Evolutionary conservation across 1,284 basidiomycete species (phyloP).

Genomic region (Fomitopsis palustris): DNA sequence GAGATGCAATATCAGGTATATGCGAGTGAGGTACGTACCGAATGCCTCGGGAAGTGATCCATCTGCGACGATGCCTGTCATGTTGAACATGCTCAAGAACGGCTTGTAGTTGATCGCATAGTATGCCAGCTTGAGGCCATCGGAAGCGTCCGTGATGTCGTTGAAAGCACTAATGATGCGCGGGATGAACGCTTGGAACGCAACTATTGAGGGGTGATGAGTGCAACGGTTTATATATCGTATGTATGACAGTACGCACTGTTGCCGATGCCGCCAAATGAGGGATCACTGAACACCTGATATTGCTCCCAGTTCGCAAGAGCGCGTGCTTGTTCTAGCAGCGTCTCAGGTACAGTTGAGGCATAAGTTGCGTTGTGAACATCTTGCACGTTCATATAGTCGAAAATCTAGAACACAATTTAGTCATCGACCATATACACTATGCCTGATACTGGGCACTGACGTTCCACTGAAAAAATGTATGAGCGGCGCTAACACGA

Average conservation of each 20-base stretch:
- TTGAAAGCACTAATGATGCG: conserved; percentile 40
- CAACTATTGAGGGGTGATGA: conserved; percentile 29
- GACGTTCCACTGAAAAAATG: conserved; percentile 32
- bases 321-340: conserved; percentile 36
- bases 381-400: conserved; percentile 49
- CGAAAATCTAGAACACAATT: conserved; percentile 37
- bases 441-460: neutral
- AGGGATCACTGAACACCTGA: conserved; percentile 40
- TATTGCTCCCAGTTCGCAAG: conserved; percentile 53
- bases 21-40: conserved; percentile 29
- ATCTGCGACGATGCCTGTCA: conserved; percentile 36
- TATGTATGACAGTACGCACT: conserved; percentile 9
- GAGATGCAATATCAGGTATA: conserved; percentile 2
- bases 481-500: neutral
- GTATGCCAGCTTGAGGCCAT: conserved; percentile 41
- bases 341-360: conserved; percentile 26
- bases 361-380: conserved; percentile 43
- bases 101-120: conserved; percentile 50
- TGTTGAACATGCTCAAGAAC: conserved; percentile 51
- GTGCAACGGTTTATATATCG: neutral
- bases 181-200: conserved; percentile 43
- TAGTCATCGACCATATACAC: neutral
- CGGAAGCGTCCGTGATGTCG: conserved; percentile 38
- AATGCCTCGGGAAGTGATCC: conserved; percentile 33
- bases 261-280: conserved; percentile 36